Base-by-base conservation (phyloP, 108 stramenopile genomes). In the Cyclotella cryptica region DNA sequence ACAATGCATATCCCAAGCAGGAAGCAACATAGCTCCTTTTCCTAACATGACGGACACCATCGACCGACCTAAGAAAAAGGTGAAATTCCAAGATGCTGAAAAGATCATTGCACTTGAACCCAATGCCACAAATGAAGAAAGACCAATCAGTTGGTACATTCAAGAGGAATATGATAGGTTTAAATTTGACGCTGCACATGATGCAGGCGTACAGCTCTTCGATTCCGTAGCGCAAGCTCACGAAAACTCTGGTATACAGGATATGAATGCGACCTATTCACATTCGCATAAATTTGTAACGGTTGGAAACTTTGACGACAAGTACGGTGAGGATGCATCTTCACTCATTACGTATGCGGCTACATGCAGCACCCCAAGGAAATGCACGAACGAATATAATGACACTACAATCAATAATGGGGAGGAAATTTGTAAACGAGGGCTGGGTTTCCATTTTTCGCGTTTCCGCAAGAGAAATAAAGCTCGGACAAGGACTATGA, bases 261-360 rank as follows among this genome's bases (percentile, higher is more conserved):
- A 55, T 3, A 5, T 22, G 22, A 0, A 1, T 24, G 11, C n/a
- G 13, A 55, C 55, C 1, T 5, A 21, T 12, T 3, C 1, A 12
- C n/a, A 55, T 22, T 5, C n/a, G 21, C n/a, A 26, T 24, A 19
- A 55, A 24, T 55, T 55, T 1, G 55, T 55, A 26, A 55, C 24
- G 21, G 19, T 55, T 24, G 55, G 55, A 8, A 26, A 55, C 55
- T 55, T 55, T 55, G 55, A 55, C 8, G 55, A 55, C 55, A 55
- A 55, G 24, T 1, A 22, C 2, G 24, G 11, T 8, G 55, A 55
- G 3, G 22, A 24, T 55, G 1, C 24, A 12, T 35, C 6, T 5
- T 55, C 55, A 19, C n/a, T 55, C 2, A 26, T 12, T 24, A 55
- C 55, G 11, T 5, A 24, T 12, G 55, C n/a, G 6, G 55, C 55